A percentile compares a stretch with the other conserved stretches of the same genome.
Evolutionary conservation across 345 rosid species (phyloP).

Genomic region (Eucalyptus cladocalyx): DNA sequence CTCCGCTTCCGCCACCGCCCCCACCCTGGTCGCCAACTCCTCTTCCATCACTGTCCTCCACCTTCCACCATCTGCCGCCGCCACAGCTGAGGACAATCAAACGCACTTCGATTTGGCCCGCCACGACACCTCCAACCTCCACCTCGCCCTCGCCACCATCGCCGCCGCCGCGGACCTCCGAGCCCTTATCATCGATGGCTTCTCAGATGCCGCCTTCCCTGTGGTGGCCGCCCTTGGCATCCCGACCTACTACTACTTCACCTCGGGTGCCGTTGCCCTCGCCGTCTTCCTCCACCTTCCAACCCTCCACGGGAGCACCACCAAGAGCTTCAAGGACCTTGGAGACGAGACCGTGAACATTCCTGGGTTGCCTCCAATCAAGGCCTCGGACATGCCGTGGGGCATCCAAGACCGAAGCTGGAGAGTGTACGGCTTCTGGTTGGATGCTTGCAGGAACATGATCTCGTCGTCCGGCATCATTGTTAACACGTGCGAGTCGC

Average conservation of each 20-base stretch:
- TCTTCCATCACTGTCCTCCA: conserved; percentile 17
- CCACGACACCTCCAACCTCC: conserved; percentile 3
- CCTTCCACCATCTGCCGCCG: neutral
- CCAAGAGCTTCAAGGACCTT: conserved; percentile 7
- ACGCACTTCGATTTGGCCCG: neutral
- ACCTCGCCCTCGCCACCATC: neutral
- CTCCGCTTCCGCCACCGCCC: neutral
- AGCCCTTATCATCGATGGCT: conserved; percentile 17
- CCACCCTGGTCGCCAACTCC: neutral
- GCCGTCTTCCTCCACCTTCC: conserved; percentile 3
- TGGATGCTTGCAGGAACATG: neutral
- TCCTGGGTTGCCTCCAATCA: conserved; percentile 9
- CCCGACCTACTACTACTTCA: conserved; percentile 14
- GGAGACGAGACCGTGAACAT: neutral
- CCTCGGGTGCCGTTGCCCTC: neutral
- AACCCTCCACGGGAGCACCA: neutral
- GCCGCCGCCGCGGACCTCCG: neutral
- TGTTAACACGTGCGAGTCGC: neutral
- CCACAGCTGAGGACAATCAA: neutral
- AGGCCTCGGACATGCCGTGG: neutral
- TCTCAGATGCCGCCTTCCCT: neutral
- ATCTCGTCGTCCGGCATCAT: neutral
- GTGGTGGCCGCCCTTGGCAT: conserved; percentile 1
- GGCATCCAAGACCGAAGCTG: neutral
- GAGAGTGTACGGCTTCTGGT: neutral